phyloP scores from a whole-genome alignment of 805 yeast genomes.

The Candida maris region DNA sequence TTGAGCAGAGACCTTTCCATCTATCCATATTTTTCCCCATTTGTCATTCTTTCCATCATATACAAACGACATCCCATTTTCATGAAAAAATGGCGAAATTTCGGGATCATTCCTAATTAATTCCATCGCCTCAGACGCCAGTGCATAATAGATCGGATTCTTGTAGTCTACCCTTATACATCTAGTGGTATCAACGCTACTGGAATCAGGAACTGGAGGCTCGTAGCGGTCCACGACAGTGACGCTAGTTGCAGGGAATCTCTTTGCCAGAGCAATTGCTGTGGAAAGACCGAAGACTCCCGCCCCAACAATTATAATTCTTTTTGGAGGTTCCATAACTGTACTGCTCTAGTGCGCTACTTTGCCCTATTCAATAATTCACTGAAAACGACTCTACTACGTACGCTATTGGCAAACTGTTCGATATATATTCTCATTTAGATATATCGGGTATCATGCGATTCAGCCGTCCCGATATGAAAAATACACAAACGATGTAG shows the following conservation, averaged over 20 bases:
- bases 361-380: too few relatives aligned
- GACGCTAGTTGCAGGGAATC: slow-evolving; percentile 17
- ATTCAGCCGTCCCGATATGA: too few relatives aligned
- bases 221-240: slow-evolving; percentile 24
- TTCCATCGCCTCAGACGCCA: slow-evolving; percentile 21
- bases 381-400: too few relatives aligned
- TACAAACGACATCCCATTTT: slow-evolving; percentile 23
- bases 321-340: slow-evolving; percentile 12
- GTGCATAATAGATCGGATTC: slow-evolving; percentile 16
- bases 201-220: slow-evolving; percentile 27
- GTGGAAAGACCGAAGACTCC: slow-evolving; percentile 51
- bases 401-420: too few relatives aligned
- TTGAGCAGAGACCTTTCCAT: slow-evolving; percentile 16
- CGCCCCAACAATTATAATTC: slow-evolving; percentile 40
- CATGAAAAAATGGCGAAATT: slow-evolving; percentile 21
- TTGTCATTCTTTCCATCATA: slow-evolving; percentile 24
- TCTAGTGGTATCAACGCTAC: slow-evolving; percentile 26
- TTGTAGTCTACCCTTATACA: slow-evolving; percentile 25
- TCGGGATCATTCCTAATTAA: slow-evolving; percentile 20
- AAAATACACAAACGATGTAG: too few relatives aligned
- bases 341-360: too few relatives aligned
- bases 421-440: too few relatives aligned
- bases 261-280: slow-evolving; percentile 29
- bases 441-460: too few relatives aligned
- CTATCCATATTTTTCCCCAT: slow-evolving; percentile 21